Base-by-base conservation (phyloP, 1,139 yeast genomes). In the Kazachstania sp. region DNA sequence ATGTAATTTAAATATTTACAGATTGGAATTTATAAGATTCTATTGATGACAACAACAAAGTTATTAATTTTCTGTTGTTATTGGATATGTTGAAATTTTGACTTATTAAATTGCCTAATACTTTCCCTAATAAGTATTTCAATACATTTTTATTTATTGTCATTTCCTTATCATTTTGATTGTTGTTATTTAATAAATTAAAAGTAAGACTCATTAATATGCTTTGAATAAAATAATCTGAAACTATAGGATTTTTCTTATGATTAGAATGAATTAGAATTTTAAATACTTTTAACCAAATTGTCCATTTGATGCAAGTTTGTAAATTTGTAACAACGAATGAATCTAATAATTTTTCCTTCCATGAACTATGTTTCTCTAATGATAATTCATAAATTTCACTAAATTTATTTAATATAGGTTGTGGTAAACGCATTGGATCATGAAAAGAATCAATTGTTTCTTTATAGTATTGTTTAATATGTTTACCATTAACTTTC, bases 251-350 rank as follows among this genome's bases (percentile, higher is more conserved):
- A 18, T 32, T n/a, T 29, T 39, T 46, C n/a, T 44, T 37, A 15
- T 23, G 5, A 12, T 39, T 46, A 15, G 48, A 43, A 29, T 48
- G 51, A 35, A 45, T 41, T 36, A 53, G 39, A 28, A 46, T 41
- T 46, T 45, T 47, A 11, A 51, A 32, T 5, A 55, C 41, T 41
- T 55, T 60, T 40, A 61, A 52, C 61, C 63, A 59, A 2, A 56
- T 31, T 6, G 62, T 49, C 65, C 65, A 61, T 49, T 56, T 56
- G 7, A 59, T 26, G 26, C 58, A 50, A 15, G 58, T 58, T 11
- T 52, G 31, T 5, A 59, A 48, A 41, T 58, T 59, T n/a, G 49
- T 47, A 13, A 57, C 49, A 19, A 59, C 12, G 18, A 52, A 47
- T 4, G 61, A 57, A 37, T 53, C 52, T 44, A 58, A 41, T 12